Evolutionary conservation across 768 basidiomycete species (phyloP).

Genomic region (Cystobasidium ongulense): DNA sequence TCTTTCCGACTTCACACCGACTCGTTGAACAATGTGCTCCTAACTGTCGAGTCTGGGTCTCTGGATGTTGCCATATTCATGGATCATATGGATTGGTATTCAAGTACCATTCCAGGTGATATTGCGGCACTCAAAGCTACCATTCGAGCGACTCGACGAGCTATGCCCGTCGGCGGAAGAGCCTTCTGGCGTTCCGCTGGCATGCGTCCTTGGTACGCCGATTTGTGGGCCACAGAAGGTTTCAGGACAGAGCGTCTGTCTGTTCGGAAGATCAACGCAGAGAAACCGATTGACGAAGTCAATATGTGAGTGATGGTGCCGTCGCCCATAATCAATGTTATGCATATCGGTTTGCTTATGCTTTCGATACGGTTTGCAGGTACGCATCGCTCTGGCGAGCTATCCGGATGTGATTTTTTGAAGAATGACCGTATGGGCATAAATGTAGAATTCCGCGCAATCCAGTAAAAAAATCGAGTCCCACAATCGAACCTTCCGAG

Average conservation of each 20-base stretch:
- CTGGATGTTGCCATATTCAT: conserved; percentile 30
- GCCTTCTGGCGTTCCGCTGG: conserved; percentile 57
- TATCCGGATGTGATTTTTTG: conserved; percentile 1
- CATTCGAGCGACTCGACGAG: conserved; percentile 47
- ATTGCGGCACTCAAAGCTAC: conserved; percentile 41
- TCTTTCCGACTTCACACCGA: conserved; percentile 65
- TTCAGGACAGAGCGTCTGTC: conserved; percentile 36
- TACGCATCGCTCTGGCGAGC: conserved; percentile 40
- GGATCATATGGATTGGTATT: conserved; percentile 40
- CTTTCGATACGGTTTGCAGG: no score
- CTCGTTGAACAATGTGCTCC: conserved; percentile 53
- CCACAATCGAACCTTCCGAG: no score
- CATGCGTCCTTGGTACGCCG: conserved; percentile 41
- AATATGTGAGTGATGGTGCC: conserved; percentile 60
- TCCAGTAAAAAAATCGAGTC: no score
- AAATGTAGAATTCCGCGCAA: no score
- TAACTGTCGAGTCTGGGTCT: background rate
- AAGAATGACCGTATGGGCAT: background rate
- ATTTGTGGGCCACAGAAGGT: conserved; percentile 38
- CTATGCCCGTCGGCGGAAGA: conserved; percentile 55
- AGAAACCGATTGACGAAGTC: conserved; percentile 57
- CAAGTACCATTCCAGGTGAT: background rate
- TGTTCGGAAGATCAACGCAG: conserved; percentile 48
- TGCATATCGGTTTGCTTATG: no score
- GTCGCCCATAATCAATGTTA: no score